Percentiles rank a stretch among this genome's conserved stretches.
These are phyloP conservation scores for Fusarium sp. DNA, from an alignment of 2,329 filamentous ascomycete genomes.

Conservation along the genomic window DNA sequence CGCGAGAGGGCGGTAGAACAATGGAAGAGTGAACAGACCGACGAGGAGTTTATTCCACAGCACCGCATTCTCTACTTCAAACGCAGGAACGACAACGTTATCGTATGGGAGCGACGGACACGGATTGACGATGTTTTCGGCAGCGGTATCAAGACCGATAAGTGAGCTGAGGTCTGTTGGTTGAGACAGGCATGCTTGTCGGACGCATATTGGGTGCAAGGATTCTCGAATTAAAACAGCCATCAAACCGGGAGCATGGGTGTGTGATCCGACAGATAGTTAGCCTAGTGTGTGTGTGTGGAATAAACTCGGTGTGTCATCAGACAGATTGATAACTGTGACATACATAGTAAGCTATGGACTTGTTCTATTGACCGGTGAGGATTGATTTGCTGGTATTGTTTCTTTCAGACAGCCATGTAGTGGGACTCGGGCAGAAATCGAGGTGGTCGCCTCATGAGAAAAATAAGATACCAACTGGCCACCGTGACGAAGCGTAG, in stretches of 20 bases:
- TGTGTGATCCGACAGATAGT: slow-evolving; percentile 1
- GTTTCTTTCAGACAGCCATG: slow-evolving; percentile 15
- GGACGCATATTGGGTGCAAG: slow-evolving; percentile 10
- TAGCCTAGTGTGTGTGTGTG: slow-evolving; percentile 5
- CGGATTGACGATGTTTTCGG: slow-evolving; percentile 69
- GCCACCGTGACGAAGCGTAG: background rate
- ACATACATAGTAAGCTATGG: slow-evolving; percentile 12
- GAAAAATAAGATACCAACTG: background rate
- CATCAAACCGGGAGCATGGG: slow-evolving; percentile 13
- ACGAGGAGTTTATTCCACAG: slow-evolving; percentile 76
- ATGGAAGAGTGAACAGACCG: slow-evolving; percentile 73
- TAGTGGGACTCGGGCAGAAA: background rate
- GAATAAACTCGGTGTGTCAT: slow-evolving; percentile 29
- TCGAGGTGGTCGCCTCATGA: background rate
- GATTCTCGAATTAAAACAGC: slow-evolving; percentile 21
- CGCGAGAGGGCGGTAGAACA: slow-evolving; percentile 66
- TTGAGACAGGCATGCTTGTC: slow-evolving; percentile 11
- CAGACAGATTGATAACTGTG: slow-evolving; percentile 7
- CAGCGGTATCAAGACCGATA: slow-evolving; percentile 58
- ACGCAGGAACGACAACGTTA: slow-evolving; percentile 61
- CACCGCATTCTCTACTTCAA: slow-evolving; percentile 74
- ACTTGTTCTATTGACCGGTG: background rate
- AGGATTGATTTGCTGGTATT: slow-evolving; percentile 2
- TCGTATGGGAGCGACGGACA: slow-evolving; percentile 70
- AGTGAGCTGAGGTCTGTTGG: slow-evolving; percentile 8